A percentile compares a stretch with the other conserved stretches of the same genome.
Evolutionary conservation across 2,329 filamentous ascomycete species (phyloP).

Genomic region (Xylariaceae sp.): DNA sequence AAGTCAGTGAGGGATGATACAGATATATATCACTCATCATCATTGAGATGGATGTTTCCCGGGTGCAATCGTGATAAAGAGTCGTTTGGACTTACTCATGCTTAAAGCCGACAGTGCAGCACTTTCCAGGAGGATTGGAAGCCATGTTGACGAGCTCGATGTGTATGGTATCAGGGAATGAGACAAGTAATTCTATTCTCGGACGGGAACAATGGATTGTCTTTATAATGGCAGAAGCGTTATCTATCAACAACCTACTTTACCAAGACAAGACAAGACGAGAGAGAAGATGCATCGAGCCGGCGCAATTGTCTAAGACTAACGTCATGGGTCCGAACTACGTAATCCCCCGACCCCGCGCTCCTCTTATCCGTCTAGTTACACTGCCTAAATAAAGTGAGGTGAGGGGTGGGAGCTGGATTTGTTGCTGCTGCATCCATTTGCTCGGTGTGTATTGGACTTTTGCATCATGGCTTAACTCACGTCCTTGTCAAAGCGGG

Average conservation of each 20-base stretch:
- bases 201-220: too few relatives aligned
- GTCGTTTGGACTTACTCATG: conserved; percentile 43
- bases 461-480: too few relatives aligned
- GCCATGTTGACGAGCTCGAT: conserved; percentile 39
- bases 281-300: too few relatives aligned
- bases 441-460: too few relatives aligned
- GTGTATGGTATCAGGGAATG: background rate
- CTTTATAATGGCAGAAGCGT: too few relatives aligned
- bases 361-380: background rate
- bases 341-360: background rate
- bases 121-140: conserved; percentile 47
- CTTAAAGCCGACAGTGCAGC: conserved; percentile 49
- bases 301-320: background rate
- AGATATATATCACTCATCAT: background rate
- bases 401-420: background rate
- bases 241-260: too few relatives aligned
- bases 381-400: background rate
- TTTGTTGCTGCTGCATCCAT: too few relatives aligned
- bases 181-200: background rate
- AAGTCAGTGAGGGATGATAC: conserved; percentile 4
- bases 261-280: too few relatives aligned
- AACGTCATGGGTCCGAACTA: background rate
- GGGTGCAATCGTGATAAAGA: background rate
- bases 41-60: background rate
- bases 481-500: too few relatives aligned